Conservation (phyloP, 2,329 filamentous ascomycete genomes). For the Epichloe elymi region DNA sequence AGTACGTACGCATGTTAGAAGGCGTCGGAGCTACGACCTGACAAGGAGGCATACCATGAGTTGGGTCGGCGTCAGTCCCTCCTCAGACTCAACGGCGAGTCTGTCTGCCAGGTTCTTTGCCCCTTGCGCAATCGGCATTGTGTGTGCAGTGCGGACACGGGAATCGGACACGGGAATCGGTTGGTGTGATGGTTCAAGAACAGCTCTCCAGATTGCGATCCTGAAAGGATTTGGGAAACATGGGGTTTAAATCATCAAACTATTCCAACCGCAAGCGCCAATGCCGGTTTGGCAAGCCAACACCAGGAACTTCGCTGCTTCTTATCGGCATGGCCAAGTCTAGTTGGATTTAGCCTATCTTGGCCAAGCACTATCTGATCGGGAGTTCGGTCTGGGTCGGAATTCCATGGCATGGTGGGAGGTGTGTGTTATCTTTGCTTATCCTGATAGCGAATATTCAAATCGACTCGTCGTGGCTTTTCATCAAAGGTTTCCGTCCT, state of each 20-base stretch:
- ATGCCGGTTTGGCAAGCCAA: background rate
- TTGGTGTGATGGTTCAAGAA: too few species aligned
- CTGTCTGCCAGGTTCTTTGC: slow-evolving; percentile 37
- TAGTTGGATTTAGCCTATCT: background rate
- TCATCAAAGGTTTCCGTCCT: background rate
- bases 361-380: background rate
- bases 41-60: slow-evolving; percentile 46
- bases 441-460: background rate
- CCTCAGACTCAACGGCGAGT: slow-evolving; percentile 61
- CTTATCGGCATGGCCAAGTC: background rate
- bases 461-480: background rate
- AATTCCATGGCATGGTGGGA: background rate
- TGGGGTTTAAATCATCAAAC: too few species aligned
- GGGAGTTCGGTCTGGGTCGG: background rate
- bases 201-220: background rate
- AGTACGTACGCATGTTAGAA: background rate
- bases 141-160: background rate
- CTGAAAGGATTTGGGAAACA: background rate
- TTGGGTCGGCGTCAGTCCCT: slow-evolving; percentile 64
- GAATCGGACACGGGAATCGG: background rate
- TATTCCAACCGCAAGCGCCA: background rate
- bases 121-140: slow-evolving; percentile 1
- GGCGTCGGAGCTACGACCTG: background rate
- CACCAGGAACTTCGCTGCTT: background rate
- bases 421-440: background rate